Base-by-base conservation (phyloP, 805 yeast species). In the Teunomyces lycoperdinae region DNA sequence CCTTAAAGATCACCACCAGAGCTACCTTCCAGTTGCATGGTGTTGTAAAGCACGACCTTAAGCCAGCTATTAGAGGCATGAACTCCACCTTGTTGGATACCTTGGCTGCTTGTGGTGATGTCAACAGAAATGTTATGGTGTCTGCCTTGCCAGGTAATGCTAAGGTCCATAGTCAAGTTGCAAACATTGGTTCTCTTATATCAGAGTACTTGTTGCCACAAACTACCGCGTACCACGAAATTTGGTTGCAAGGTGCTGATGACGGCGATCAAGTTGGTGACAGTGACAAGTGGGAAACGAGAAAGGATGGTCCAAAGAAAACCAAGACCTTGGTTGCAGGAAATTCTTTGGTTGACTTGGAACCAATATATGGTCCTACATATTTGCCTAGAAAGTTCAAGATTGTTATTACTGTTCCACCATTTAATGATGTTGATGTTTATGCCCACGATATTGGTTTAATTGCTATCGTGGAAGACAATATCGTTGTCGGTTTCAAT, bases 51-150 rank as follows among this genome's bases (percentile, higher is more conserved):
- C 89, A 85, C 67, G 80, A 92, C 62, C 76, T 92, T 68, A 90
- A 89, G 68, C 88, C 94, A 8, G 84, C 96, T 1, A 89, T 92
- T 56, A 85, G 96, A 73, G 96, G 92, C 33, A 90, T 92, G 84
- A 92, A 92, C 66, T 74, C 95, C 13, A 86, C 84, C 5, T 78
- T 92, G 58, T 79, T 92, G 85, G 98, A 94, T 64, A 91, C 97
- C 7, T 79, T 92, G 50, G 98, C 96, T 50, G 98, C 98, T 1
- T 92, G 97, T 77, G 98, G 98, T 76, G 98, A 92, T 74, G 98
- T 92, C 39, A 88, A 89, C 73, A 86, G 98, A 80, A 92, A 92
- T 64, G 97, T 92, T 39, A 92, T 91, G 84, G 79, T 87, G 46
- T 80, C 92, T 50, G 96, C 96, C n/a, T 74, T 89, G 29, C 97